Base-by-base conservation (phyloP, 805 yeast species). In the Saturnispora bothae region DNA sequence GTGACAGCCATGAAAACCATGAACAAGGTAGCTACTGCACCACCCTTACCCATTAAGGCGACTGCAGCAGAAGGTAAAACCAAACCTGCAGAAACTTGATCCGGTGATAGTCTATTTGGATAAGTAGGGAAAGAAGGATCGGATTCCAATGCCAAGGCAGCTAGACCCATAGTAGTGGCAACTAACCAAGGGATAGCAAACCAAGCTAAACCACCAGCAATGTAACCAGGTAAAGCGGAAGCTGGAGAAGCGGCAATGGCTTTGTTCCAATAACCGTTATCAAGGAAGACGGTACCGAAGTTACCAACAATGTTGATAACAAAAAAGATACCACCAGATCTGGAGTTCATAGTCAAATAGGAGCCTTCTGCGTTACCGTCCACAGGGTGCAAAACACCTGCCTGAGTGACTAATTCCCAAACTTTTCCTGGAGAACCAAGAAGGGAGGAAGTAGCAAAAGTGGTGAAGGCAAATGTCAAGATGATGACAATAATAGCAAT, bases 1-100 rank as follows among this genome's bases (percentile, higher is more conserved):
- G 96, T 86, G 31, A 82, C 89, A 19, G 96, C 95, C 88, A 84
- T 82, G 59, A 86, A 86, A 9, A 85, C 73, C 66, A 86, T 61
- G 25, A 86, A 57, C 45, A 86, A 67, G 8, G 86, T 71, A 26
- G 88, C 88, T 34, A 75, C 88, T 4, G 94, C 94, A 44, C 96
- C 96, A 49, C 89, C 83, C 45, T 68, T 78, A 37, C 96, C 96
- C 60, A 86, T 66, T 30, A 86, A 61, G 0, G 95, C 84, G 30
- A 75, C 80, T 1, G 95, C 94, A 28, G 95, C 81, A 45, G 73
- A 73, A 7, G 84, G 84, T 40, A 81, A 63, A 8, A 76, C 86
- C 42, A 86, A 64, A 25, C 96, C 96, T n/a, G 88, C 79, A 45
- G 73, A 64, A 22, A 84, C 83, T 53, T 84, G 86, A 10, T 64